These are phyloP conservation scores for Vitis riparia DNA, from an alignment of 164 flowering plant species.

Conservation along the genomic window DNA sequence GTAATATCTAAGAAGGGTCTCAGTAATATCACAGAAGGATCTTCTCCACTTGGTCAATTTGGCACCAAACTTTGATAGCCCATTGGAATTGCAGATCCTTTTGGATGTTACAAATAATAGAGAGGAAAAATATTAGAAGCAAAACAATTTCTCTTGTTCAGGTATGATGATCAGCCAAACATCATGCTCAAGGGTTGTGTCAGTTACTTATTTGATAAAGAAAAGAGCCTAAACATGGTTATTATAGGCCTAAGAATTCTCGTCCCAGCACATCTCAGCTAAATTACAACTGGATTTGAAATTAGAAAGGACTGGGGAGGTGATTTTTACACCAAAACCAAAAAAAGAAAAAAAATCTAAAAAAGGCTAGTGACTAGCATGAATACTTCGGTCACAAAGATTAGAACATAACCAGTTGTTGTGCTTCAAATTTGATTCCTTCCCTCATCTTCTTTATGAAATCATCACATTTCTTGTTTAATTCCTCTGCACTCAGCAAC, in stretches of 20 bases:
- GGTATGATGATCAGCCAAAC: no score
- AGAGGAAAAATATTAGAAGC: no score
- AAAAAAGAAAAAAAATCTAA: neutral
- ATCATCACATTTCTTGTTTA: slow-evolving; percentile 62
- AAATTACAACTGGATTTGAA: no score
- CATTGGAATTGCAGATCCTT: no score
- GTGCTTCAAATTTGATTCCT: slow-evolving; percentile 34
- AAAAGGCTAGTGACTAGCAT: neutral
- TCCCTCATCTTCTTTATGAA: slow-evolving; percentile 55
- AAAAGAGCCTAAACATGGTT: neutral
- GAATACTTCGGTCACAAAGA: neutral
- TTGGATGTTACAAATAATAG: no score
- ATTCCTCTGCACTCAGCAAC: slow-evolving; percentile 36
- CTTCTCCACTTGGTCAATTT: no score
- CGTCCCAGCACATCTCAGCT: neutral
- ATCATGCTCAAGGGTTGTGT: no score
- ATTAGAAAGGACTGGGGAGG: neutral
- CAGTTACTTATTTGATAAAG: neutral
- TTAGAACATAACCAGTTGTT: slow-evolving; percentile 9
- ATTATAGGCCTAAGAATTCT: neutral
- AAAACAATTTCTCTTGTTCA: no score
- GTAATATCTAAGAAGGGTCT: no score
- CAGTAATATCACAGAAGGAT: no score
- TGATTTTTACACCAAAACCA: neutral
- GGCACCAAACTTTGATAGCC: no score